Percentiles rank a stretch among this genome's conserved stretches.
These are phyloP conservation scores for Iris macrosiphon DNA, from an alignment of 106 monocot species.

Conservation along the genomic window DNA sequence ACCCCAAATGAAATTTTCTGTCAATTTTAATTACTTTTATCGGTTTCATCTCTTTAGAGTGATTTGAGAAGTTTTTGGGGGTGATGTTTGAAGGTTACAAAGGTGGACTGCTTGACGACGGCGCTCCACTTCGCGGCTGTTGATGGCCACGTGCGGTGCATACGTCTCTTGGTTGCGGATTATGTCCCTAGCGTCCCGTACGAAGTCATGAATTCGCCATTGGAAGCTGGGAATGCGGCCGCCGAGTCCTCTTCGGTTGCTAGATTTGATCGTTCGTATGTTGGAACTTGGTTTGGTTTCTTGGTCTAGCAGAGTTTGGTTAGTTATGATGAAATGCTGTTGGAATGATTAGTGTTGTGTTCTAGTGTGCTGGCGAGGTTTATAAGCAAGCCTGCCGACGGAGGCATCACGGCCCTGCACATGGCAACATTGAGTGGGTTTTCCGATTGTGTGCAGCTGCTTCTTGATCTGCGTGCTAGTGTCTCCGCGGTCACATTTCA, in stretches of 20 bases:
- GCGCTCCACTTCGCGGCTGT: slow-evolving; percentile 4
- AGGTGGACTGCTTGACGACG: slow-evolving; percentile 1
- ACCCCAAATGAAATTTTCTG: too few relatives aligned
- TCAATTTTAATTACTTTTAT: background rate
- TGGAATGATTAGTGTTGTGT: background rate
- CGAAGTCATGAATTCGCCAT: background rate
- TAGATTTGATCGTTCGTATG: slow-evolving; percentile 14
- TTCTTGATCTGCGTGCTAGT: slow-evolving; percentile 48
- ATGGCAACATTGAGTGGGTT: slow-evolving; percentile 65
- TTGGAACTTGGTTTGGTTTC: background rate
- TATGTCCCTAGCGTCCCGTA: background rate
- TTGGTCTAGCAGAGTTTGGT: background rate
- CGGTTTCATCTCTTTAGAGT: background rate
- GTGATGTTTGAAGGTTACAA: slow-evolving; percentile 2
- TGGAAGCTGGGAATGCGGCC: background rate
- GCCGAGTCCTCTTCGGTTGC: slow-evolving; percentile 11
- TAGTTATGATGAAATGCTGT: too few relatives aligned
- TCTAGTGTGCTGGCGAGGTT: slow-evolving; percentile 42
- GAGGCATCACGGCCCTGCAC: slow-evolving; percentile 71
- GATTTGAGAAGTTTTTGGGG: background rate
- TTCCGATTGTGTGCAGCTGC: slow-evolving; percentile 59
- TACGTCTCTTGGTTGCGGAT: slow-evolving; percentile 5
- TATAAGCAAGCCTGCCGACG: slow-evolving; percentile 51
- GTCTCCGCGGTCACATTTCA: slow-evolving; percentile 37
- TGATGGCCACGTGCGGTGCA: slow-evolving; percentile 6